Conservation (phyloP, 1,284 basidiomycete genomes). For the Caloboletus inedulis region DNA sequence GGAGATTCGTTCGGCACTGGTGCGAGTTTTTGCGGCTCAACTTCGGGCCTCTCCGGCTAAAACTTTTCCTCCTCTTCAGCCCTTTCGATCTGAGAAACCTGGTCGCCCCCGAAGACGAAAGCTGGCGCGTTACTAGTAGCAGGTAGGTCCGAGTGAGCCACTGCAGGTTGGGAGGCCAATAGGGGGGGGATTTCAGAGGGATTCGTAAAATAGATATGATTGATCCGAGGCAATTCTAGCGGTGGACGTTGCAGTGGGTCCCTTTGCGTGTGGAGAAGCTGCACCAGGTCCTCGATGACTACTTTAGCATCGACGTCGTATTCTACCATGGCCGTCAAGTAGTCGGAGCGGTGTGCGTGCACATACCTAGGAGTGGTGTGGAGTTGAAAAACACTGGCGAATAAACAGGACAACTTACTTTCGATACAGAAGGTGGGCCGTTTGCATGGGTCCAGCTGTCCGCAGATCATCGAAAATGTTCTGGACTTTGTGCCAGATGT, state of each 20-base stretch:
- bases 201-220: constrained; percentile 15
- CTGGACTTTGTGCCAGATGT: too few relatives aligned
- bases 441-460: not conserved
- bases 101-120: constrained; percentile 11
- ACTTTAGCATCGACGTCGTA: not conserved
- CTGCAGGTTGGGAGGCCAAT: constrained; percentile 16
- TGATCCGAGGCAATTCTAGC: constrained; percentile 12
- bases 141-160: constrained; percentile 17
- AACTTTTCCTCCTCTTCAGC: too few relatives aligned
- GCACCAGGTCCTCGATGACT: not conserved
- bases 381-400: not conserved
- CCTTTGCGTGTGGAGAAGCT: not conserved
- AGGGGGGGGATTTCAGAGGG: constrained; percentile 22
- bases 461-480: constrained; percentile 2
- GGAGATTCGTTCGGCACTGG: constrained; percentile 5
- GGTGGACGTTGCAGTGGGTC: not conserved
- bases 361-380: constrained; percentile 16
- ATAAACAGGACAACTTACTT: not conserved
- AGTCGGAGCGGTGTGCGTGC: not conserved
- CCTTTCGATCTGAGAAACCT: too few relatives aligned
- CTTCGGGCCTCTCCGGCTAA: constrained; percentile 7
- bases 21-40: constrained; percentile 10
- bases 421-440: constrained; percentile 14
- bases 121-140: constrained; percentile 5
- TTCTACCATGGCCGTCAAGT: not conserved